These are phyloP conservation scores for Hyphodiscus sp. DNA, from an alignment of 2,329 filamentous ascomycete species.

Conservation along the genomic window DNA sequence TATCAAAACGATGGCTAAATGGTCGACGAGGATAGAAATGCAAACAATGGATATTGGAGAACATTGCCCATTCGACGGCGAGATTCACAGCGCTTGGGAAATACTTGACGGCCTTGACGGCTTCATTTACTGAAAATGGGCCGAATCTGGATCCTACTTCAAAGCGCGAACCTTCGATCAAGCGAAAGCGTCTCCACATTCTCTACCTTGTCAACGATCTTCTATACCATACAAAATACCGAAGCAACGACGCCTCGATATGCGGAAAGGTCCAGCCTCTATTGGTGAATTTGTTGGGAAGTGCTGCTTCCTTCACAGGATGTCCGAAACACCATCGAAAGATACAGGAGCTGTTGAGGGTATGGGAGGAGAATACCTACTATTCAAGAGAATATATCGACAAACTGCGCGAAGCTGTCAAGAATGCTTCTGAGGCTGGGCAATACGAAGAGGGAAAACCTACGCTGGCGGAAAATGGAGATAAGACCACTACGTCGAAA, in stretches of 20 bases:
- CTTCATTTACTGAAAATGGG: constrained; percentile 41
- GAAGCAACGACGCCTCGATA: constrained; percentile 43
- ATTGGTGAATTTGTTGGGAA: constrained; percentile 55
- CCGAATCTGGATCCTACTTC: constrained; percentile 25
- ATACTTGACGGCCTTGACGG: constrained; percentile 65
- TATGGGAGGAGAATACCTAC: constrained; percentile 66
- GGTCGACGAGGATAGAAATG: constrained; percentile 59
- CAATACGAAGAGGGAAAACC: constrained; percentile 22
- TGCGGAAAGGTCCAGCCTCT: constrained; percentile 49
- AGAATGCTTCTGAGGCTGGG: constrained; percentile 33
- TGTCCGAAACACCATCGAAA: constrained; percentile 61
- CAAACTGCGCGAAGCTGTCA: constrained; percentile 53
- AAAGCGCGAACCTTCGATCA: constrained; percentile 47
- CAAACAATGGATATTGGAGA: constrained; percentile 76
- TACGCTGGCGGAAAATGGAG: constrained; percentile 5
- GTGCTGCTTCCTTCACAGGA: constrained; percentile 50
- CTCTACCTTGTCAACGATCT: constrained; percentile 76
- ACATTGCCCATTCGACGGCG: constrained; percentile 60
- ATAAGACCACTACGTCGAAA: constrained; percentile 39
- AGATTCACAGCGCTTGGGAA: constrained; percentile 65
- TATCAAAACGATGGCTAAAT: constrained; percentile 32
- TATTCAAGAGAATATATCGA: constrained; percentile 48
- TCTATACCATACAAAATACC: constrained; percentile 60
- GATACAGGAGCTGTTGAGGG: constrained; percentile 53
- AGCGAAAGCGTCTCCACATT: constrained; percentile 66